Evolutionary conservation across 257 asterid species (phyloP).

Genomic region (Haberlea rhodopensis): DNA sequence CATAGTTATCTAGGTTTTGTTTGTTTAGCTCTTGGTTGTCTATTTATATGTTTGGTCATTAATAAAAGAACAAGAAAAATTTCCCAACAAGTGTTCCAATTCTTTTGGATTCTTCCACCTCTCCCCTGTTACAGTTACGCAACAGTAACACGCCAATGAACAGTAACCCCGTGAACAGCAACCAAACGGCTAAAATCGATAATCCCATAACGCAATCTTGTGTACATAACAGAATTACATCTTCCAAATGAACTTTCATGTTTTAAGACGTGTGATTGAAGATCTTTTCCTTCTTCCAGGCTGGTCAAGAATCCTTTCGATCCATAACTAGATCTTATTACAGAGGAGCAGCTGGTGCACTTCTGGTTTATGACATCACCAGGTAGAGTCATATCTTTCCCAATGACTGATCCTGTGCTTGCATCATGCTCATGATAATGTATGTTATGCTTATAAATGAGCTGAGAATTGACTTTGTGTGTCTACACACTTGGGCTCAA

Average conservation of each 20-base stretch:
- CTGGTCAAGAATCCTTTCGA: conserved; percentile 69
- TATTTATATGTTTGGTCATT: too few relatives aligned
- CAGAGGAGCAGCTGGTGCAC: conserved; percentile 77
- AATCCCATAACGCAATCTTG: too few relatives aligned
- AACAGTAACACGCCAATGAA: too few relatives aligned
- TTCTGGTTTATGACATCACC: conserved; percentile 62
- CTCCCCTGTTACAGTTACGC: too few relatives aligned
- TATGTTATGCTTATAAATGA: background rate
- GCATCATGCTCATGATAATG: background rate
- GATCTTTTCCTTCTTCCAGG: conserved; percentile 31
- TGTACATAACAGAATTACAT: too few relatives aligned
- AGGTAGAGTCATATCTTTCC: conserved; percentile 31
- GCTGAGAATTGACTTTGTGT: background rate
- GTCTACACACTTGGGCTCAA: conserved; percentile 3
- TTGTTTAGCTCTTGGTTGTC: too few relatives aligned
- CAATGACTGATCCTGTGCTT: background rate
- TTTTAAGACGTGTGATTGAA: background rate
- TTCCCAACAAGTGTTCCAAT: too few relatives aligned
- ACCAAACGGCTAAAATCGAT: too few relatives aligned
- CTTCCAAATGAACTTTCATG: background rate
- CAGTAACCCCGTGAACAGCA: too few relatives aligned
- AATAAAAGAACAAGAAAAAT: too few relatives aligned
- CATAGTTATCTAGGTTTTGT: too few relatives aligned
- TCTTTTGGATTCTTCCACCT: too few relatives aligned
- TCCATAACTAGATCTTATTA: conserved; percentile 65